These are phyloP conservation scores for Zelopaecilomyces penicillatus DNA, from an alignment of 2,329 filamentous ascomycete species.

Conservation along the genomic window DNA sequence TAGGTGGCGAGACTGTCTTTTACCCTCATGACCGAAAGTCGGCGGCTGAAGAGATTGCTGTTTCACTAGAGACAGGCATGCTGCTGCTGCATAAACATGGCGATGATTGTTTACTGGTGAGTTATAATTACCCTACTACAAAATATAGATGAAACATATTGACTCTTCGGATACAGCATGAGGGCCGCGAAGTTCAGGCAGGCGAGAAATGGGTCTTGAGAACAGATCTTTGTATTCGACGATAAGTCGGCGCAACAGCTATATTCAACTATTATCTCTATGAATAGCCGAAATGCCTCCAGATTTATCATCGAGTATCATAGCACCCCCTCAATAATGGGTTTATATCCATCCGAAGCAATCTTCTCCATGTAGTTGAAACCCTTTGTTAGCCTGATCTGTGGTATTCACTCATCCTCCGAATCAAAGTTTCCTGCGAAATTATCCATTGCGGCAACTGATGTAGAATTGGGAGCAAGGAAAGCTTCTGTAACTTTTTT, in stretches of 20 bases:
- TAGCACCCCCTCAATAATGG: too few species aligned
- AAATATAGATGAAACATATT: not conserved
- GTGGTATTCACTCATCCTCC: too few species aligned
- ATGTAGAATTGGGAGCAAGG: too few species aligned
- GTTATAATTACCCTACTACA: conserved; percentile 17
- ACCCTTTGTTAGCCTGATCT: too few species aligned
- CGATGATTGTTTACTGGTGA: conserved; percentile 71
- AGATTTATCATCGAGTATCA: too few species aligned
- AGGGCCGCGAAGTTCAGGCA: conserved; percentile 67
- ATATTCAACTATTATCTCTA: not conserved
- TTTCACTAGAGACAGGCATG: conserved; percentile 75
- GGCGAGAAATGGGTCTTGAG: conserved; percentile 90
- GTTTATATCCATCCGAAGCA: too few species aligned
- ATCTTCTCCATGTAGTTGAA: too few species aligned
- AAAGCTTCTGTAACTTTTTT: too few species aligned
- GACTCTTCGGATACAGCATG: conserved; percentile 46
- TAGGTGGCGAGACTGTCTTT: conserved; percentile 86
- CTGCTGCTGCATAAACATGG: conserved; percentile 83
- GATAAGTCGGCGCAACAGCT: conserved; percentile 22
- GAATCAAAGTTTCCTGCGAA: too few species aligned
- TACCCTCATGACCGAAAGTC: conserved; percentile 60
- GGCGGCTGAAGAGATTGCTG: conserved; percentile 56
- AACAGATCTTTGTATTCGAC: conserved; percentile 66
- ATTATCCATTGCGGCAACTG: too few species aligned
- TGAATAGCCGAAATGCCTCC: not conserved